Evolutionary conservation across 2,329 filamentous ascomycete species (phyloP), one percentile per base, ranked within the genome.

Genomic region (Lasiodiplodia citricola): DNA sequence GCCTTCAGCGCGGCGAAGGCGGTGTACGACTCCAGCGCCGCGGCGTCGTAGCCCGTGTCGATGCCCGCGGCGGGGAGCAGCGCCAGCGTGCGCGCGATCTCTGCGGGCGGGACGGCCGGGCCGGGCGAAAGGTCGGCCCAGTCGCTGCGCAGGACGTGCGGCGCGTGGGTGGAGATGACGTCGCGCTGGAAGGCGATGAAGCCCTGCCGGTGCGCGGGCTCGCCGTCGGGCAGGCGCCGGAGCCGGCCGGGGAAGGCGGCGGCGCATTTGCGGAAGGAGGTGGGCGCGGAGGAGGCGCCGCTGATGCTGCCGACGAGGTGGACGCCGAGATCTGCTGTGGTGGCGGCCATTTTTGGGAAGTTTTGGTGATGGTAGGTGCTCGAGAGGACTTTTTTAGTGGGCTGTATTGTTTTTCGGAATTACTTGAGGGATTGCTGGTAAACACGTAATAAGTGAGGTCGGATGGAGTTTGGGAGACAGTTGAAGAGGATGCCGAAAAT

Each of bases 21-120:
- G 14, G 70, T 70, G 68, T 80, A 80, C 25, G 77, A 79, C 41
- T 72, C 72, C 21, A 81, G 72, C 5, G 78, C 79, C 2, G 70
- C 73, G 6, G 70, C 71, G 62, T 78, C 77, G 70, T 79, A 81
- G 14, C 73, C 74, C 0, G 78, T 79, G n/a, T 74, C 63, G 55
- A 75, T 50, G 7, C 38, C 28, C 1, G 7, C 23, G 51, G 23
- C 16, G 25, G 56, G n/a, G 2, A 4, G 37, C 8, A 28, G 70
- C 62, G n/a, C 65, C 67, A 16, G 60, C 23, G 28, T 58, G 50
- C 31, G 66, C 52, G 0, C 1, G 31, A 35, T 35, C 18, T 54
- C 23, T 16, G 47, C 25, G 21, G 18, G 2, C 31, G 35, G n/a
- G 7, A 35, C 18, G 21, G 23, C 4, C 23, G 4, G 38, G 28